A percentile compares a stretch with the other conserved stretches of the same genome.
Evolutionary conservation across 345 rosid genomes (phyloP).

Genomic region (Eucalyptus cladocalyx): DNA sequence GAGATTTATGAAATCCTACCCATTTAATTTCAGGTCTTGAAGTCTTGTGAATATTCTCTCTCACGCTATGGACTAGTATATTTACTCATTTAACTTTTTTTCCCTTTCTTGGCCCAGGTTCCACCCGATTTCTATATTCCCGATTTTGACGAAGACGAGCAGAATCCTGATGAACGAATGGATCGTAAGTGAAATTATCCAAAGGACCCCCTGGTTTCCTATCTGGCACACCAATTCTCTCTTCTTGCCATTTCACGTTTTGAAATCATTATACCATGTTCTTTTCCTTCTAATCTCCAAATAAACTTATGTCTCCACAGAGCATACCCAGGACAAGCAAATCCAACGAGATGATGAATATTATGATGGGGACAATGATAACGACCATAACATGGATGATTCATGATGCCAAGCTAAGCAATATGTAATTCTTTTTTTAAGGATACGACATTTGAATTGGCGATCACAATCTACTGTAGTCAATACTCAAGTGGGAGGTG

Average conservation of each 20-base stretch:
- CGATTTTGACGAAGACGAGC: conserved; percentile 87
- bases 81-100: neutral
- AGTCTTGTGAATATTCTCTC: neutral
- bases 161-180: conserved; percentile 75
- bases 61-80: neutral
- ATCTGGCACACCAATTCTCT: neutral
- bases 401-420: neutral
- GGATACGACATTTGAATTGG: neutral
- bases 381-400: conserved; percentile 47
- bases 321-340: conserved; percentile 83
- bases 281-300: neutral
- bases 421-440: neutral
- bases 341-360: conserved; percentile 86
- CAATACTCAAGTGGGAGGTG: neutral
- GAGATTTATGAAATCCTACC: neutral
- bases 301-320: conserved; percentile 19
- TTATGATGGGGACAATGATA: conserved; percentile 79
- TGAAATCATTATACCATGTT: neutral
- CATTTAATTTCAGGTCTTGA: neutral
- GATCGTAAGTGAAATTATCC: conserved; percentile 51
- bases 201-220: neutral
- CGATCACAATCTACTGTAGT: neutral
- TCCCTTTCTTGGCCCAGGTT: conserved; percentile 33
- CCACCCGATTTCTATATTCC: conserved; percentile 95
- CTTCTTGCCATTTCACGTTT: neutral